These are phyloP conservation scores for Dovyalis caffra DNA, from an alignment of 345 rosid genomes.

Conservation along the genomic window DNA sequence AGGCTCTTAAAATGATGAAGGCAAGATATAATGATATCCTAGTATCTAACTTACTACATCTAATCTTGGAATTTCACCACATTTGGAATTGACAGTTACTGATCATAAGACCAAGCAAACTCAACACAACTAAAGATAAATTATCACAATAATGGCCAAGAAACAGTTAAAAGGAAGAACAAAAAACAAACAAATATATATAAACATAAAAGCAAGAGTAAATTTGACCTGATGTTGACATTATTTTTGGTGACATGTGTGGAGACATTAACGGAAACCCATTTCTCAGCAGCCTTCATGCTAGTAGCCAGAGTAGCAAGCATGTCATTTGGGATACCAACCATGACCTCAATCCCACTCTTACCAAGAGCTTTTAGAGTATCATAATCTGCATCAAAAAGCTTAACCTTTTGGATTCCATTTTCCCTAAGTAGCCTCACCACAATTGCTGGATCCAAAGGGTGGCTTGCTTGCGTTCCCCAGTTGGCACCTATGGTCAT, in stretches of 20 bases:
- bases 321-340: conserved; percentile 97
- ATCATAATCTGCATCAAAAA: conserved; percentile 80
- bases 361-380: conserved; percentile 65
- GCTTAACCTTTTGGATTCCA: conserved; percentile 79
- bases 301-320: conserved; percentile 60
- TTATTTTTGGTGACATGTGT: conserved; percentile 48
- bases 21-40: background rate
- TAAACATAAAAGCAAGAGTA: background rate
- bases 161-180: too few relatives aligned
- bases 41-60: background rate
- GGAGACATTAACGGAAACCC: conserved; percentile 88
- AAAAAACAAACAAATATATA: background rate
- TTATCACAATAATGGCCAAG: background rate
- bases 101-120: background rate
- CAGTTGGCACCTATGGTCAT: conserved; percentile 55
- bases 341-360: conserved; percentile 89
- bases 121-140: background rate
- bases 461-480: conserved; percentile 89
- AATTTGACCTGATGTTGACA: conserved; percentile 75
- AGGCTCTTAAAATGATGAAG: background rate
- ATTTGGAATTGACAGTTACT: background rate
- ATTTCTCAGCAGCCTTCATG: conserved; percentile 79
- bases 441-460: conserved; percentile 69
- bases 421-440: conserved; percentile 71
- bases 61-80: background rate